Conservation (phyloP, 129 eudicot genomes). For the Tagetes erecta region DNA sequence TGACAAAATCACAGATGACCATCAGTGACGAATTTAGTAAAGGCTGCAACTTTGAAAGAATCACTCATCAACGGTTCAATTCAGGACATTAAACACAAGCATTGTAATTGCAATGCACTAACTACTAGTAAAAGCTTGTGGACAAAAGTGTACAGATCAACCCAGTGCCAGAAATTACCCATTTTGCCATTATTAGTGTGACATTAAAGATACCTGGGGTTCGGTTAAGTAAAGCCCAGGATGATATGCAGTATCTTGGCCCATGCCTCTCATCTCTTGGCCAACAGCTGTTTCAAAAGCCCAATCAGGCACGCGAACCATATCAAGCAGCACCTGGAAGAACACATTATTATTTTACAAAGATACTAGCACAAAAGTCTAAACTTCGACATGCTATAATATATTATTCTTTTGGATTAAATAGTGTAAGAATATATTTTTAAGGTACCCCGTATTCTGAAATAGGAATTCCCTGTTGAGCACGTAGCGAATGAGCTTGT, state of each 20-base stretch:
- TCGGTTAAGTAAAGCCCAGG: slow-evolving; percentile 89
- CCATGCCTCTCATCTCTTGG: slow-evolving; percentile 96
- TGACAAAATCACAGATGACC: not conserved
- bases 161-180: not conserved
- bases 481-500: slow-evolving; percentile 79
- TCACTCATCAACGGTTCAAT: not conserved
- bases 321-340: slow-evolving; percentile 74
- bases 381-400: too few species aligned
- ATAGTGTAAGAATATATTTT: not conserved
- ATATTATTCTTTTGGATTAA: not conserved
- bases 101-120: not conserved
- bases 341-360: not conserved
- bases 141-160: not conserved
- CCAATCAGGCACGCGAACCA: slow-evolving; percentile 97
- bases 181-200: not conserved
- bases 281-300: slow-evolving; percentile 94
- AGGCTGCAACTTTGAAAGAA: not conserved
- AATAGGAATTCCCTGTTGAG: slow-evolving; percentile 94
- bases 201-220: slow-evolving; percentile 64
- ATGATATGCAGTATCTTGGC: slow-evolving; percentile 90
- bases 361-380: not conserved
- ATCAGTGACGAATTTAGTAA: not conserved
- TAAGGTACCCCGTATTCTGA: slow-evolving; percentile 80
- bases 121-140: not conserved
- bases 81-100: not conserved